Base-by-base conservation (phyloP, 176 grass and related monocot species). In the Canna indica region DNA sequence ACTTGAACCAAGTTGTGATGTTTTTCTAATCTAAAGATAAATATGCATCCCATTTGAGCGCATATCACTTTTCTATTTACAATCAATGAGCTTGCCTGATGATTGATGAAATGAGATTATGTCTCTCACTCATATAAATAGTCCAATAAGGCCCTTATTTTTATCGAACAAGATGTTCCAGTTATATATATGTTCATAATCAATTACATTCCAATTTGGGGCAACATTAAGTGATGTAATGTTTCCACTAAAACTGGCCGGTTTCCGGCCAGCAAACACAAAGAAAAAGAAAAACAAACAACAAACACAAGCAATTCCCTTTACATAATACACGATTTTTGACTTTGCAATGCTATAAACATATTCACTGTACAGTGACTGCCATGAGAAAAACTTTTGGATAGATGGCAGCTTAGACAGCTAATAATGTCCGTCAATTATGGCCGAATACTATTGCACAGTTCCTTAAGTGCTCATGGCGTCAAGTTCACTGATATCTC, bases 401-500 rank as follows among this genome's bases (percentile, higher is more conserved):
- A 17, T 16, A 61, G 17, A 71, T 28, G 59, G 64, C 61, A 50
- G 75, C 45, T 90, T 41, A n/a, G 59, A 64, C 60, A 79, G 50
- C 76, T 83, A n/a, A 81, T 53, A 74, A 73, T 44, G 57, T 61
- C 79, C 54, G 79, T 79, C 77, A 70, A 68, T 53, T 72, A 64
- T 65, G 67, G 36, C 35, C 38, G 73, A 35, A 71, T 44, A 38
- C 33, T 66, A 68, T 42, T 10, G 59, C 46, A 81, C 64, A 78
- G 85, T 29, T 24, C 82, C 41, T 44, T 58, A 70, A 47, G 17
- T 69, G 52, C 35, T 48, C 77, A 91, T 15, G 93, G 93, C 25
- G 95, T 99, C 17, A 83, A 84, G 70, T 90, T 90, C 77, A 99
- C 95, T 68, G 83, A 90, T 79, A 94, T 99, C 65, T 94, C 95